Base-by-base conservation (phyloP, 306 rosid species). In the Gleditsia sinensis region DNA sequence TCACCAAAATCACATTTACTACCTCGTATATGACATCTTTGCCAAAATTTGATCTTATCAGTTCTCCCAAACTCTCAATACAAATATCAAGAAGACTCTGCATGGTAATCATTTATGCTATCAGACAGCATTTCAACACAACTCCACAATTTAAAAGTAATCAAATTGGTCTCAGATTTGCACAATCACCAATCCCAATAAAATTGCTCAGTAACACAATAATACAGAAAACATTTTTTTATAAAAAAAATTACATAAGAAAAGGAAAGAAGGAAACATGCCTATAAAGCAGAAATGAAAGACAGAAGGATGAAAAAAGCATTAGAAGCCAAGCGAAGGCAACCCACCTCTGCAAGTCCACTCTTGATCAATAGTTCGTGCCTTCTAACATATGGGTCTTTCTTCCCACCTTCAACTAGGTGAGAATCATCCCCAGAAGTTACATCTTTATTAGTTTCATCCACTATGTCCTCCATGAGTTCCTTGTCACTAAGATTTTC, bases 11-110 rank as follows among this genome's bases (percentile, higher is more conserved):
- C 65, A 28, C 23, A 63, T 56, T 39, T 72, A 67, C 66, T 87
- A 94, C 99, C 99, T 94, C 96, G 25, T 90, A 92, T 30, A 94
- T 36, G 73, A 91, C 84, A 55, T 94, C 97, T 83, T 86, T 92
- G 76, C 99, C 97, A 71, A 92, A 87, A 83, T 94, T 94, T 82
- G 97, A 94, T 71, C 65, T 71, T 39, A 94, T 87, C 19, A 92
- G 66, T 79, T 94, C 91, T 54, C 84, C 95, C 11, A 82, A 91
- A 78, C 75, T 84, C 58, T 85, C 85, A 50, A 83, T 83, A 62
- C 97, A 92, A 74, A 74, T 34, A 60, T 90, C 97, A 78, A 92
- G 78, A 72, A 94, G 92, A 74, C 78, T 87, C 99, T 94, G 92
- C 81, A 88, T 28, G 55, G 45, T 43, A 61, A 57, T 68, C 48